These are phyloP conservation scores for Bidens hawaiensis DNA, from an alignment of 140 eudicot genomes.

Conservation along the genomic window DNA sequence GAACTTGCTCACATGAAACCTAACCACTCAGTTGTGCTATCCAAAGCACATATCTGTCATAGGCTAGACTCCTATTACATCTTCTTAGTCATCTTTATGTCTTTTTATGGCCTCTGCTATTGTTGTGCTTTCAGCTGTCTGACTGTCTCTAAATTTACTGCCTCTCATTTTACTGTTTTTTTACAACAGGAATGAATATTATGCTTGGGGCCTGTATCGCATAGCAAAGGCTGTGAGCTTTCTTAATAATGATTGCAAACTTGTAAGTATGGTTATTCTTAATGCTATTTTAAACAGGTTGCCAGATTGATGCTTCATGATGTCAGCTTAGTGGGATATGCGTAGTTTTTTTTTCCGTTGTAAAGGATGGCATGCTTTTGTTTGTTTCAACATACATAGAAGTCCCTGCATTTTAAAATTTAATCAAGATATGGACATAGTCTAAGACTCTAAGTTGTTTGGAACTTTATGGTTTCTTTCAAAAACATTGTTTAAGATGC, in stretches of 20 bases:
- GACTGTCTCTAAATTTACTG: too few species aligned
- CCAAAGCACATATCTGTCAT: not conserved
- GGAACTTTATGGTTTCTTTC: too few species aligned
- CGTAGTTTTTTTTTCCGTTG: too few species aligned
- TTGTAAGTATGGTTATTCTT: too few species aligned
- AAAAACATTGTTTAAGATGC: not conserved
- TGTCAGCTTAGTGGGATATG: too few species aligned
- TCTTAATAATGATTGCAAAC: constrained; percentile 90
- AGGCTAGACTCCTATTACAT: not conserved
- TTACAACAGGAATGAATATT: constrained; percentile 75
- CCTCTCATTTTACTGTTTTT: constrained; percentile 10
- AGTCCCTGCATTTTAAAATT: too few species aligned
- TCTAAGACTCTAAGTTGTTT: too few species aligned
- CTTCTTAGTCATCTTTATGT: not conserved
- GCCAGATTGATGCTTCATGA: too few species aligned
- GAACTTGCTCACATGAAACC: not conserved
- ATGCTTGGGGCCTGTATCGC: constrained; percentile 93
- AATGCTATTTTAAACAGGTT: too few species aligned
- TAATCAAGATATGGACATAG: too few species aligned
- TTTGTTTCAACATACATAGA: too few species aligned
- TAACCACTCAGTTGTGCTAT: not conserved
- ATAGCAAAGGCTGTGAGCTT: constrained; percentile 97
- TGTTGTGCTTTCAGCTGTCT: not conserved
- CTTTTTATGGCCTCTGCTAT: not conserved
- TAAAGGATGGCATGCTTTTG: too few species aligned